Base-by-base conservation (phyloP, 805 yeast genomes). In the Wickerhamomyces chambardii region DNA sequence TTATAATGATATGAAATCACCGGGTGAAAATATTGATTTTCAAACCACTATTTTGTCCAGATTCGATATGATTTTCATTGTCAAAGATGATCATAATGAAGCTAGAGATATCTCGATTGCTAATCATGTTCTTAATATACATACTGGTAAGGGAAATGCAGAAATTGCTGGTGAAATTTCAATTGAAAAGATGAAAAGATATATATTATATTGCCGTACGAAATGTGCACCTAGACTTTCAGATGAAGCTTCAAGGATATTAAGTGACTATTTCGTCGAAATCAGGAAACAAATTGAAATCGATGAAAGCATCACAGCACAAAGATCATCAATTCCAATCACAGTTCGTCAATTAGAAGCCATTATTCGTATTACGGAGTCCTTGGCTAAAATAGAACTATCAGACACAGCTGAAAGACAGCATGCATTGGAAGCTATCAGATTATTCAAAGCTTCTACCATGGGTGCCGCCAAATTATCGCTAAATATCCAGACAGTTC, bases 291-390 rank as follows among this genome's bases (percentile, higher is more conserved):
- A 78, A 41, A 79, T 92, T 36, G 87, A 84, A 45, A 70, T 75
- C 38, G 81, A 75, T 48, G 99, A 92, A 63, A 65, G 77, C 15
- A 78, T 78, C 43, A 77, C 87, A 43, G 79, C 86, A 42, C 95
- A 83, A 53, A 71, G 97, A 48, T 87, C 97, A 1, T 82, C 96
- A 2, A 92, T 92, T 51, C 99, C 99, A 22, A 90, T 92, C 52
- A 92, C 99, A 0, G 78, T 92, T 31, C 87, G 99, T 70, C 99
- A 92, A 64, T 70, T 92, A 42, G 99, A 92, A 61, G 98, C 99
- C 28, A 85, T 92, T 48, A 77, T 92, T 33, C 89, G 99, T 64
- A 92, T 92, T 36, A 75, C 97, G 2, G 99, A 92, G 62, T 75
- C 95, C 0, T 63, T 92, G 37, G 98, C 98, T 7, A 92, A 92